Evolutionary conservation across 2,329 filamentous ascomycete genomes (phyloP).

Genomic region (Massarina eburnea): DNA sequence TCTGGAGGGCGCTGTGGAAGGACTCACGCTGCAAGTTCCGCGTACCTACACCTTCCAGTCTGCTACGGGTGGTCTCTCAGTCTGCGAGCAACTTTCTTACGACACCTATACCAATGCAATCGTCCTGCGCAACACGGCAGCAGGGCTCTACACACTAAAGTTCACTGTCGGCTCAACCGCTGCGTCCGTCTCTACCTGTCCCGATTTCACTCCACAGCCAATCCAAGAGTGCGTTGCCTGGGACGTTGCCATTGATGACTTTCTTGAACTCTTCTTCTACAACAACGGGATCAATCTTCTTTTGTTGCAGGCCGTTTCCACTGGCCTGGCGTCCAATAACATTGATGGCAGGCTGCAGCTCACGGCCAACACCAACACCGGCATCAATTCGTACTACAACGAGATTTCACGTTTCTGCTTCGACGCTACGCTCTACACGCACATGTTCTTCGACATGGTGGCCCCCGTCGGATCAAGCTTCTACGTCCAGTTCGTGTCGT

Average conservation of each 20-base stretch:
- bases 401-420: conserved; percentile 9
- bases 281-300: conserved; percentile 7
- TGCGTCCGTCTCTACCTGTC: conserved; percentile 3
- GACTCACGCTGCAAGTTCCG: conserved; percentile 7
- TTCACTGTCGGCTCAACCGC: conserved; percentile 1
- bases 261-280: conserved; percentile 7
- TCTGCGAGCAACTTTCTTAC: conserved; percentile 7
- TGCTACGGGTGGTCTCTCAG: background rate
- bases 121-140: conserved; percentile 5
- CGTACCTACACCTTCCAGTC: conserved; percentile 5
- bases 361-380: background rate
- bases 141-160: conserved; percentile 2
- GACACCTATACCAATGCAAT: conserved; percentile 6
- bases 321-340: background rate
- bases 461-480: conserved; percentile 3
- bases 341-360: background rate
- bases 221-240: conserved; percentile 5
- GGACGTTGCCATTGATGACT: conserved; percentile 9
- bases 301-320: background rate
- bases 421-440: conserved; percentile 6
- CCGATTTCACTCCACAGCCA: conserved; percentile 7
- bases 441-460: conserved; percentile 8
- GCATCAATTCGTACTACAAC: conserved; percentile 8
- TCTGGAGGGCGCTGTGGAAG: conserved; percentile 5
- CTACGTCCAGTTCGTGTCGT: conserved; percentile 5